Conservation (phyloP, 768 basidiomycete genomes). For the Termitomyces sp. region DNA sequence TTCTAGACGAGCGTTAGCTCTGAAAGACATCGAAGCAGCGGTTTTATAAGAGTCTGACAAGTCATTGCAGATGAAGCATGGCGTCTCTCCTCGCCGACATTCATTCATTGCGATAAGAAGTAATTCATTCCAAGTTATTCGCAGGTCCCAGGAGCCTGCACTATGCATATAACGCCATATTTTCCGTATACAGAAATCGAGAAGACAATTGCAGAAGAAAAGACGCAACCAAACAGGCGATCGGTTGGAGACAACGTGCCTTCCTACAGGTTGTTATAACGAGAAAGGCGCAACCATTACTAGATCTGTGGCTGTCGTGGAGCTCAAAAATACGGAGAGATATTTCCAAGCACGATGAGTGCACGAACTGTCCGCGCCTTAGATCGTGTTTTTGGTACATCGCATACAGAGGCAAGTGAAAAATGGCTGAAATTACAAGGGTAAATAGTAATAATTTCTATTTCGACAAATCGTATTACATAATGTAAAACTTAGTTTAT, state of each 20-base stretch:
- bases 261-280: neutral
- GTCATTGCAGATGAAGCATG: conserved; percentile 6
- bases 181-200: neutral
- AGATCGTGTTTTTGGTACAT: conserved; percentile 6
- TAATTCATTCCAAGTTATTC: conserved; percentile 12
- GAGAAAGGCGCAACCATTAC: conserved; percentile 1
- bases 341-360: conserved; percentile 1
- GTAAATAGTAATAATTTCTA: conserved; percentile 6
- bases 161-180: conserved; percentile 3
- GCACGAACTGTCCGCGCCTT: conserved; percentile 6
- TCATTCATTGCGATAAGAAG: conserved; percentile 17
- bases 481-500: neutral
- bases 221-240: conserved; percentile 1
- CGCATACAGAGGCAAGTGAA: neutral
- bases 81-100: conserved; percentile 7
- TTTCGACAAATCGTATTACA: conserved; percentile 5
- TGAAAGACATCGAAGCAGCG: neutral
- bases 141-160: conserved; percentile 3
- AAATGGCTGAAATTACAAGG: neutral
- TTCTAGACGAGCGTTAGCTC: conserved; percentile 2
- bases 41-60: conserved; percentile 12
- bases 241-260: conserved; percentile 3
- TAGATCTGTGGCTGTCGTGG: neutral
- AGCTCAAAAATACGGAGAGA: neutral
- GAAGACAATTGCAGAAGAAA: neutral